Evolutionary conservation across 148 eudicot species (phyloP).

Genomic region (Talinum fruticosum): DNA sequence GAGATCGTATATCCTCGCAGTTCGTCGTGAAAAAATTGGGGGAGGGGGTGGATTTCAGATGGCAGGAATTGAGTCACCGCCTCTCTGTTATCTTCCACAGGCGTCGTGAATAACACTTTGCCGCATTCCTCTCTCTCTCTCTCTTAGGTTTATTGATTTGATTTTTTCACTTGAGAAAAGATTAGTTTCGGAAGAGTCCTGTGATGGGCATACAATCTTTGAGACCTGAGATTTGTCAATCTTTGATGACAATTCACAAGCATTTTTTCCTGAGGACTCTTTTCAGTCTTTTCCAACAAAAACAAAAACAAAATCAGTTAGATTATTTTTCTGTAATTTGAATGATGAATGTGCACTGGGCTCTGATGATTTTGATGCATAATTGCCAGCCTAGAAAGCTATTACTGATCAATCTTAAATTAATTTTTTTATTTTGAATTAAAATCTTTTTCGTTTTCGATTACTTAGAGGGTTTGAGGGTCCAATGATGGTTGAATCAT

Average conservation of each 20-base stretch:
- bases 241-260: conserved; percentile 38
- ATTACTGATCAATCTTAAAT: conserved; percentile 22
- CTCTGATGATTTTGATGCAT: conserved; percentile 37
- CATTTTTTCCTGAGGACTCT: conserved; percentile 30
- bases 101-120: conserved; percentile 34
- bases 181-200: conserved; percentile 7
- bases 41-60: conserved; percentile 20
- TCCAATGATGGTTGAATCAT: conserved; percentile 35
- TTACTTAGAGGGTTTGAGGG: not conserved
- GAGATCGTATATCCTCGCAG: too few species aligned
- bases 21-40: not conserved
- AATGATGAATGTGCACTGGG: conserved; percentile 46
- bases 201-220: conserved; percentile 34
- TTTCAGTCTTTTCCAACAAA: not conserved
- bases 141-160: not conserved
- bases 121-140: not conserved
- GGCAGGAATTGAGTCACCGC: conserved; percentile 41
- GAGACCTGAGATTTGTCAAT: conserved; percentile 41
- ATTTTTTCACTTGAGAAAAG: not conserved
- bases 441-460: not conserved
- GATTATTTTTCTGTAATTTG: not conserved
- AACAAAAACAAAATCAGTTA: too few species aligned
- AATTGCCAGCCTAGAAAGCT: conserved; percentile 40
- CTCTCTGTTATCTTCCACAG: conserved; percentile 16
- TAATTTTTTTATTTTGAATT: too few species aligned